phyloP scores from a whole-genome alignment of 2,329 filamentous ascomycete species.

The Epichloe coenophiala region DNA sequence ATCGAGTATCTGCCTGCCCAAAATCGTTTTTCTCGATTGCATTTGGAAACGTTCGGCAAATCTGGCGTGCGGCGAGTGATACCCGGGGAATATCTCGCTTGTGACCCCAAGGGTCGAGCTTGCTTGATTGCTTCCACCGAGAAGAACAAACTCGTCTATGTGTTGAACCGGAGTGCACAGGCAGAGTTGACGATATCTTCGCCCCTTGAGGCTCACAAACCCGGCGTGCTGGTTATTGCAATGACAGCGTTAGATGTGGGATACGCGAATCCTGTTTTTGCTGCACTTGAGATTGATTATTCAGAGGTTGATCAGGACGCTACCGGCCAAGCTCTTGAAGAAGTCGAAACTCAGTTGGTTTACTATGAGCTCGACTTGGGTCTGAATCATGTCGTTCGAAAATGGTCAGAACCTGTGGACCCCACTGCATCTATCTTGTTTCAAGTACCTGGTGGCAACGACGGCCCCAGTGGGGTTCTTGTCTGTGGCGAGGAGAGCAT shows the following conservation, averaged over 20 bases:
- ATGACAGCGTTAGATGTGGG: conserved; percentile 85
- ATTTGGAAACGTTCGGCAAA: conserved; percentile 96
- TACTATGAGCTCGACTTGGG: conserved; percentile 97
- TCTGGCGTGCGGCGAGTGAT: conserved; percentile 88
- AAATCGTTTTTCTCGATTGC: conserved; percentile 78
- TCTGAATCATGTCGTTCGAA: conserved; percentile 90
- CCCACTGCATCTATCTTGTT: conserved; percentile 81
- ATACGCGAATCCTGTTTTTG: conserved; percentile 95
- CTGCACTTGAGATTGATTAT: conserved; percentile 87
- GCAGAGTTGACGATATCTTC: conserved; percentile 95
- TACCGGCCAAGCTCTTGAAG: conserved; percentile 65
- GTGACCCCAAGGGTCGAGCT: conserved; percentile 89
- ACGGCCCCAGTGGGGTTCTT: conserved; percentile 87
- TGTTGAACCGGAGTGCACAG: conserved; percentile 88
- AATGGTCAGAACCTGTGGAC: conserved; percentile 91
- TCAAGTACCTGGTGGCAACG: conserved; percentile 85
- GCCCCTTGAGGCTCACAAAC: conserved; percentile 88
- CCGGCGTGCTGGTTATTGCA: conserved; percentile 78
- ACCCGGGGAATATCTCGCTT: conserved; percentile 94
- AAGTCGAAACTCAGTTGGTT: conserved; percentile 79
- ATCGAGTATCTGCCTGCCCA: conserved; percentile 79
- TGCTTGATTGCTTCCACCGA: conserved; percentile 89
- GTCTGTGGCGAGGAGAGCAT: conserved; percentile 92
- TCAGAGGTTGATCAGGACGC: conserved; percentile 83
- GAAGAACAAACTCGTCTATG: conserved; percentile 99